Evolutionary conservation across 2,329 filamentous ascomycete genomes (phyloP), one percentile per base, ranked within the genome.

Genomic region (Arthroderma uncinatum): DNA sequence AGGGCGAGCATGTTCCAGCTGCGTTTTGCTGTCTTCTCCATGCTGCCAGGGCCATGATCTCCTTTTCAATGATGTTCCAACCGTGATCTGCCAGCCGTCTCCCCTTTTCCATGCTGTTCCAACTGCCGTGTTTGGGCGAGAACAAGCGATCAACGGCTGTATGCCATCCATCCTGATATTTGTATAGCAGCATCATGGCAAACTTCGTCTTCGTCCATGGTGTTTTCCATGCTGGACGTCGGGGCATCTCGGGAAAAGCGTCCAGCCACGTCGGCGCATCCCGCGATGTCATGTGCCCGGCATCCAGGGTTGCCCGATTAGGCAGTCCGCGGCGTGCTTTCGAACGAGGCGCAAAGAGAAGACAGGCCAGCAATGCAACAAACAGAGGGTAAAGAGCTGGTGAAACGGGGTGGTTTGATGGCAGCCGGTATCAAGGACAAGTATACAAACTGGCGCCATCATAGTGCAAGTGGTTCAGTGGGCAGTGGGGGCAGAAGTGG

Each of bases 271-370:
- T 59, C 58, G 60, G 60, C 33, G 55, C 1, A 60, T 55, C 12
- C 48, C 58, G 60, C 52, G 53, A 57, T 23, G 42, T 61, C 58
- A 59, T 58, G 55, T 58, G 55, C 53, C 44, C 53, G 14, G n/a
- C n/a, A n/a, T 34, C 50, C 47, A 42, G 34, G 23, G 36, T 40
- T 42, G 19, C 53, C 53, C 23, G 39, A 44, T 44, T 55, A 39
- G 53, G 53, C n/a, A 55, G 36, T 44, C 57, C 54, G 44, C 23
- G 14, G 33, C 48, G 47, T 28, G 53, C 54, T 47, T 44, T 19
- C 5, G 28, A 48, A 52, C 23, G 4, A 55, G 30, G 23, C 19
- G 21, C 19, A 37, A 23, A 25, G 10, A 12, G 21, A 36, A 39
- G 16, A 12, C 21, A n/a, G n/a, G n/a, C n/a, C n/a, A n/a, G n/a